These are phyloP conservation scores for Capsicum chinense DNA, from an alignment of 257 asterid species.

Conservation along the genomic window DNA sequence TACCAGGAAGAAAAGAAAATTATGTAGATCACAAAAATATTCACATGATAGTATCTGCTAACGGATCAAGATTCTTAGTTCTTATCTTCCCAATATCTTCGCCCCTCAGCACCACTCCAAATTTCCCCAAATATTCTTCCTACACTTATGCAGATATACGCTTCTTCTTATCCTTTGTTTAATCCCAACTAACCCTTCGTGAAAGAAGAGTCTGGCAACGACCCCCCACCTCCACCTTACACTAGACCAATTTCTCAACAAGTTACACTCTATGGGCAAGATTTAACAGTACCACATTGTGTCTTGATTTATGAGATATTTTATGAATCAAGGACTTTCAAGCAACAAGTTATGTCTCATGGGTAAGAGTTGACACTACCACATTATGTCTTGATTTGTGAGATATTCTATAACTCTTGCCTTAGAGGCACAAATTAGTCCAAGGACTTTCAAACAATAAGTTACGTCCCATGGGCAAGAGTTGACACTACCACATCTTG, in stretches of 20 bases:
- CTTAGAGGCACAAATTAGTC: no score
- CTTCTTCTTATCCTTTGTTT: background rate
- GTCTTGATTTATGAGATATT: no score
- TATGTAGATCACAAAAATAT: slow-evolving; percentile 1
- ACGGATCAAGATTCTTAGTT: slow-evolving; percentile 2
- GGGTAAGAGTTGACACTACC: no score
- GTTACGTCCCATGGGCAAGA: no score
- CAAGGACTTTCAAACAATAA: no score
- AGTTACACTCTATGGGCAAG: no score
- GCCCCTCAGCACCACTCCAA: background rate
- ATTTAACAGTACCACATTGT: no score
- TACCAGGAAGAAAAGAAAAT: background rate
- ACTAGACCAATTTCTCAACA: slow-evolving; percentile 20
- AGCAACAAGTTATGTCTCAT: no score
- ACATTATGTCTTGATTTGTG: no score
- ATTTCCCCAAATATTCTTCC: slow-evolving; percentile 9
- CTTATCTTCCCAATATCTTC: slow-evolving; percentile 1
- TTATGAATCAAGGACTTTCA: no score
- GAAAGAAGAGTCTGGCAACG: background rate
- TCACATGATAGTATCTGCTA: background rate
- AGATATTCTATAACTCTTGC: no score
- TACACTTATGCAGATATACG: slow-evolving; percentile 10
- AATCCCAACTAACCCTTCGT: background rate
- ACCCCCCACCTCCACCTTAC: background rate
- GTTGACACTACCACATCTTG: no score